Evolutionary conservation across 331 rosid genomes (phyloP).

Genomic region (Pyrus hybrid): DNA sequence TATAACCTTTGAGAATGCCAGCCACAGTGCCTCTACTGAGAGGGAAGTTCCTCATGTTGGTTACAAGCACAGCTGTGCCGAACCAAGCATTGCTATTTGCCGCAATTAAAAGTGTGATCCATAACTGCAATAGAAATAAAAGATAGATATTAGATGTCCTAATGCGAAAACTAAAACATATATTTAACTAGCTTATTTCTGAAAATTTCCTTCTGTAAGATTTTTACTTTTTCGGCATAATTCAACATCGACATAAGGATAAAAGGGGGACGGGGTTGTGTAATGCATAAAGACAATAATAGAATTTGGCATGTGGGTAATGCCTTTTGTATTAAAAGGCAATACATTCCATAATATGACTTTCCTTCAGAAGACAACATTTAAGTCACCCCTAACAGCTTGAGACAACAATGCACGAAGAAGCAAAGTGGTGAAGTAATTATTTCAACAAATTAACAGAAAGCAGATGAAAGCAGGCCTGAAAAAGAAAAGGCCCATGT

Average conservation of each 20-base stretch:
- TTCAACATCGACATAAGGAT: no score
- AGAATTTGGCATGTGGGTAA: no score
- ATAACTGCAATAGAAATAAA: conserved; percentile 43
- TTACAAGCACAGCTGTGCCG: conserved; percentile 69
- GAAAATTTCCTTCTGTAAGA: no score
- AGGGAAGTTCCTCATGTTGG: conserved; percentile 96
- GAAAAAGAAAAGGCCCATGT: not conserved
- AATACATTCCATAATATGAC: no score
- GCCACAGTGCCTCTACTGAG: conserved; percentile 73
- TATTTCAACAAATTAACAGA: not conserved
- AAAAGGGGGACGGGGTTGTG: no score
- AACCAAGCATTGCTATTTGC: conserved; percentile 68
- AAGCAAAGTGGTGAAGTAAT: not conserved
- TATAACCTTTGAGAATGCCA: conserved; percentile 83
- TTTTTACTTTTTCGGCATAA: no score
- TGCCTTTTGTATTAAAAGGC: no score
- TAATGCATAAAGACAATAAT: no score
- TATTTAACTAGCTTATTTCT: no score
- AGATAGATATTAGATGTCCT: conserved; percentile 7
- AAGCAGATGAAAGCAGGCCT: not conserved
- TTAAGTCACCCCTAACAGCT: no score
- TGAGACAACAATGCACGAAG: no score
- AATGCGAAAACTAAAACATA: not conserved
- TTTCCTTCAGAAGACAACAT: no score
- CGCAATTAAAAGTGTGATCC: conserved; percentile 56